Percentiles rank a stretch among this genome's conserved stretches.
phyloP scores from a whole-genome alignment of 148 eudicot genomes.

The Silene uniflora region DNA sequence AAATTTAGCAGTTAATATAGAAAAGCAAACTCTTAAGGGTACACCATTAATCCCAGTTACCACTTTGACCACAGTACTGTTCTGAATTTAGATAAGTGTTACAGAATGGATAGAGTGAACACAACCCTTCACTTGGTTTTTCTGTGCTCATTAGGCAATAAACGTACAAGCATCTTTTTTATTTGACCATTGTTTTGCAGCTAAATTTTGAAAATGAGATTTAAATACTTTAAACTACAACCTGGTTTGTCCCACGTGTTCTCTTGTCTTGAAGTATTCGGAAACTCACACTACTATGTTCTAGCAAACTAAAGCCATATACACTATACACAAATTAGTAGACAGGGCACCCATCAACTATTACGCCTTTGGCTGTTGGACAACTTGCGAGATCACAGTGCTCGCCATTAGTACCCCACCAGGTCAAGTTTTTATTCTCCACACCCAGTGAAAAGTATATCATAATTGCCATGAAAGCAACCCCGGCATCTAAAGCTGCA shows the following conservation, averaged over 20 bases:
- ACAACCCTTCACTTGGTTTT: neutral
- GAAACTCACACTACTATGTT: slow-evolving; percentile 10
- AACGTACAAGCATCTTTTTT: neutral
- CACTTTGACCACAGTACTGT: neutral
- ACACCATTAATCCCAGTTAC: neutral
- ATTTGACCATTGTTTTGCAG: neutral
- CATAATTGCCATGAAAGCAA: slow-evolving; percentile 91
- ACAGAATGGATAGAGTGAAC: neutral
- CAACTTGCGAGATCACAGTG: slow-evolving; percentile 80
- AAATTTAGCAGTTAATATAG: too few species aligned
- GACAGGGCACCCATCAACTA: slow-evolving; percentile 69
- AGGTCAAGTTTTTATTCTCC: slow-evolving; percentile 51
- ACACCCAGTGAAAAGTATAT: slow-evolving; percentile 69
- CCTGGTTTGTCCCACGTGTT: slow-evolving; percentile 4
- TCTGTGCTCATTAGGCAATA: slow-evolving; percentile 2
- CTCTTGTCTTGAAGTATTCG: slow-evolving; percentile 9
- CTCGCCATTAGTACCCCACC: slow-evolving; percentile 98
- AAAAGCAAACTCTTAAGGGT: neutral
- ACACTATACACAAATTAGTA: slow-evolving; percentile 23
- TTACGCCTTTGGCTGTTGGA: slow-evolving; percentile 83
- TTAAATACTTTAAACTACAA: slow-evolving; percentile 4
- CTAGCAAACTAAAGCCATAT: slow-evolving; percentile 16
- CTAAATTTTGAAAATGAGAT: slow-evolving; percentile 4
- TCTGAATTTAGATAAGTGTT: neutral
- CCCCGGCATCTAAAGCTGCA: slow-evolving; percentile 96